Evolutionary conservation across 805 yeast genomes (phyloP).

Genomic region (Wickerhamomyces ciferrii): DNA sequence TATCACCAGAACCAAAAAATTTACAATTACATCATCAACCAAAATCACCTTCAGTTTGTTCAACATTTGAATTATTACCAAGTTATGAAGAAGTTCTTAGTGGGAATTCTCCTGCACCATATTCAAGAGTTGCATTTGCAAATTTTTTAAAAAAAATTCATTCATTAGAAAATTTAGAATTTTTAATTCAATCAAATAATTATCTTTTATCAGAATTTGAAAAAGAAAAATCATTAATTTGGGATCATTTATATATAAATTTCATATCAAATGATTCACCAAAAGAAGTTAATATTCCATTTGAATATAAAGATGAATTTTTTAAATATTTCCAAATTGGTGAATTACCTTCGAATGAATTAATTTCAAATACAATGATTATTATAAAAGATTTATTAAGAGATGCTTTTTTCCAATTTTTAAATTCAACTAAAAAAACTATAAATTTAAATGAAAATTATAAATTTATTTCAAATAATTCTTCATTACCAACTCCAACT

Average conservation of each 20-base stretch:
- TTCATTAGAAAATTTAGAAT: slow-evolving; percentile 22
- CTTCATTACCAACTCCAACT: slow-evolving; percentile 12
- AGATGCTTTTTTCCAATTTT: slow-evolving; percentile 20
- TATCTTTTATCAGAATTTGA: slow-evolving; percentile 4
- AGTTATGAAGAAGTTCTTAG: slow-evolving; percentile 16
- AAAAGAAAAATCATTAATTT: slow-evolving; percentile 3
- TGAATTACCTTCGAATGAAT: slow-evolving; percentile 11
- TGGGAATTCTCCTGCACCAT: slow-evolving; percentile 19
- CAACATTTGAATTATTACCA: slow-evolving; percentile 6
- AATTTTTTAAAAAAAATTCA: slow-evolving; percentile 18
- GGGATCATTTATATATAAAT: slow-evolving; percentile 28
- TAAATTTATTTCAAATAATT: slow-evolving; percentile 2
- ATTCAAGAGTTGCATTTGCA: slow-evolving; percentile 20
- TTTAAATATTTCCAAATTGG: slow-evolving; percentile 4
- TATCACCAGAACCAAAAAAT: slow-evolving; percentile 12
- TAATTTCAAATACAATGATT: slow-evolving; percentile 15
- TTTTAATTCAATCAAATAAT: slow-evolving; percentile 16
- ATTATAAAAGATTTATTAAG: slow-evolving; percentile 17
- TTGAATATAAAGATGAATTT: slow-evolving; percentile 15
- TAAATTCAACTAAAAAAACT: neutral
- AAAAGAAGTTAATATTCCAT: slow-evolving; percentile 27
- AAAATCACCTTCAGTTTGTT: neutral
- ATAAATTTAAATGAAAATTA: neutral
- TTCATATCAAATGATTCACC: slow-evolving; percentile 34
- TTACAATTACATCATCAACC: slow-evolving; percentile 1